phyloP scores from a whole-genome alignment of 2,329 filamentous ascomycete species.

The Diaporthe vaccinii region DNA sequence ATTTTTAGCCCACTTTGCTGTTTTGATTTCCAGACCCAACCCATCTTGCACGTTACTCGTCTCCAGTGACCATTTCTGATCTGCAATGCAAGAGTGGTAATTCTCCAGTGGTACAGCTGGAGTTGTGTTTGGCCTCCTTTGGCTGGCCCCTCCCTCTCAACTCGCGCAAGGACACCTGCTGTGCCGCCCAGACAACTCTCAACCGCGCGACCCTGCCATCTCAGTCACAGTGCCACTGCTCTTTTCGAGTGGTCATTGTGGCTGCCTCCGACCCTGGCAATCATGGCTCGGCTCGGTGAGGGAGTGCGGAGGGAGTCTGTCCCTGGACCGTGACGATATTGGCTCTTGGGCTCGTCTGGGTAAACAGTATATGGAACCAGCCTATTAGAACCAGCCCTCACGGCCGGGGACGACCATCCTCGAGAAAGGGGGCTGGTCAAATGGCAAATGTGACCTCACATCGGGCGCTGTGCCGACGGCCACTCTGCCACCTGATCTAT shows the following conservation, averaged over 20 bases:
- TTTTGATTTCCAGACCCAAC: constrained; percentile 16
- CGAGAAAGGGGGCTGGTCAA: constrained; percentile 24
- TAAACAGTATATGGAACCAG: constrained; percentile 24
- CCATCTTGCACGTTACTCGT: constrained; percentile 27
- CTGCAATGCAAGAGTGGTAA: constrained; percentile 17
- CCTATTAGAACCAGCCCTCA: constrained; percentile 19
- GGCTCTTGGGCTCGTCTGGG: constrained; percentile 6
- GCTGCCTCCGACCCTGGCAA: constrained; percentile 1
- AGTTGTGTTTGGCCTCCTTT: constrained; percentile 34
- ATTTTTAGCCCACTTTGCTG: not conserved
- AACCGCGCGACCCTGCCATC: constrained; percentile 36
- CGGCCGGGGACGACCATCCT: constrained; percentile 9
- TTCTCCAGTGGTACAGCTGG: constrained; percentile 37
- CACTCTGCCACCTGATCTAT: constrained; percentile 13
- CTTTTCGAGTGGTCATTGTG: constrained; percentile 14
- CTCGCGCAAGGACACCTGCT: constrained; percentile 38
- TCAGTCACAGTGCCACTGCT: constrained; percentile 9
- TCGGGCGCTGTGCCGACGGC: constrained; percentile 7
- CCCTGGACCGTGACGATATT: constrained; percentile 1
- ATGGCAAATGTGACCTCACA: not conserved
- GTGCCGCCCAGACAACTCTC: constrained; percentile 34
- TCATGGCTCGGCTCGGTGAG: not conserved
- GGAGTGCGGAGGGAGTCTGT: not conserved
- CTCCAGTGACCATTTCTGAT: constrained; percentile 27
- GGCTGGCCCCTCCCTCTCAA: constrained; percentile 23